Conservation (phyloP, 2,329 filamentous ascomycete species). For the Incumbomyces delicatus region DNA sequence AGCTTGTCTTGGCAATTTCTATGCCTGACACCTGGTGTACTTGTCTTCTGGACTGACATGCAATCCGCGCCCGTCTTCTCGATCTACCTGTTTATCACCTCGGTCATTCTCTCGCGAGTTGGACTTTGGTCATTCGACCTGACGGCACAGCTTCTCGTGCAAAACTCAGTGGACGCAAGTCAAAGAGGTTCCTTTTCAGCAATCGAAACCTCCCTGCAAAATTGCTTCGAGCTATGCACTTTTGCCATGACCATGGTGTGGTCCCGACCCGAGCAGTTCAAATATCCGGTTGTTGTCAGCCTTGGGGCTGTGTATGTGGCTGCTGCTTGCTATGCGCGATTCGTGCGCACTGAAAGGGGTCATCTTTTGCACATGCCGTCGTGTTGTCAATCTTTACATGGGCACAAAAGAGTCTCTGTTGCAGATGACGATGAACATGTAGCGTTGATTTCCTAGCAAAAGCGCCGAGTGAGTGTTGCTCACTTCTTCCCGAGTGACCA, state of each 20-base stretch:
- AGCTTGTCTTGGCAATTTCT: slow-evolving; percentile 57
- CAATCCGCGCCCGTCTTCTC: slow-evolving; percentile 25
- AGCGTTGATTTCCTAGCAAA: not conserved
- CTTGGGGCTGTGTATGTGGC: slow-evolving; percentile 42
- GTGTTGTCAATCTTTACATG: slow-evolving; percentile 10
- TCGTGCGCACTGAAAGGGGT: slow-evolving; percentile 48
- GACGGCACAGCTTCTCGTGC: slow-evolving; percentile 50
- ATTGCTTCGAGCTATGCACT: slow-evolving; percentile 58
- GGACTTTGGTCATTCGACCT: slow-evolving; percentile 56
- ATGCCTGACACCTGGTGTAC: slow-evolving; percentile 40
- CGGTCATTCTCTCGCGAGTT: slow-evolving; percentile 47
- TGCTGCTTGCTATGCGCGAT: slow-evolving; percentile 26
- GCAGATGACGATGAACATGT: not conserved
- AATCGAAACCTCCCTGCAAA: slow-evolving; percentile 59
- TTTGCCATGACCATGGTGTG: slow-evolving; percentile 58
- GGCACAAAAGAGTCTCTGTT: not conserved
- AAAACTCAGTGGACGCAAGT: slow-evolving; percentile 45
- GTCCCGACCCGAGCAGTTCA: slow-evolving; percentile 53
- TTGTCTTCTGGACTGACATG: slow-evolving; percentile 32
- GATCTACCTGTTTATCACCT: slow-evolving; percentile 40
- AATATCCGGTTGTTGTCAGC: slow-evolving; percentile 52
- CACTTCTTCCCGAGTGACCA: not conserved
- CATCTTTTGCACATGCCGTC: slow-evolving; percentile 46
- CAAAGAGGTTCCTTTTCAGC: slow-evolving; percentile 59
- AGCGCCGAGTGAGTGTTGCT: not conserved